Conservation (phyloP, 805 yeast genomes). For the Sugiyamaella smithiae region DNA sequence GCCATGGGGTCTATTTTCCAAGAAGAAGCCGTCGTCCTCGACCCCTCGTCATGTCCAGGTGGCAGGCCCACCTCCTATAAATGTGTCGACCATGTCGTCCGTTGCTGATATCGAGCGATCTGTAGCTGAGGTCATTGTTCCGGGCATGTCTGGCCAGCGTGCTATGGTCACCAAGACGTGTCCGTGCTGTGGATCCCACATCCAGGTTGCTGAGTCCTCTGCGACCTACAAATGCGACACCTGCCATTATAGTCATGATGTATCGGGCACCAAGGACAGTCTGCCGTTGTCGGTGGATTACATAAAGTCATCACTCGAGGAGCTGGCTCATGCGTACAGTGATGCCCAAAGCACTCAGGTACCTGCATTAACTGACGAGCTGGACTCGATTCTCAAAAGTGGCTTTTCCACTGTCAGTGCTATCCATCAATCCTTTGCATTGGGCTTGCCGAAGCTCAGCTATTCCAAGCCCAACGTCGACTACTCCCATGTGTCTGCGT, state of each 20-base stretch:
- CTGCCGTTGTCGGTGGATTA: slow-evolving; percentile 22
- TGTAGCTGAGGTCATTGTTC: slow-evolving; percentile 23
- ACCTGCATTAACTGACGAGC: slow-evolving; percentile 8
- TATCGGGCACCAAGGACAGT: not conserved
- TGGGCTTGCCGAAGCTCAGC: slow-evolving; percentile 33
- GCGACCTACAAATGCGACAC: slow-evolving; percentile 52
- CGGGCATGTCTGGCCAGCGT: slow-evolving; percentile 6
- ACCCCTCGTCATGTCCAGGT: not conserved
- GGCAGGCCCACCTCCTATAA: not conserved
- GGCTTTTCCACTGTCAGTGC: slow-evolving; percentile 48
- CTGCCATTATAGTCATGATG: slow-evolving; percentile 41
- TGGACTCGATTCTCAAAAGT: slow-evolving; percentile 46
- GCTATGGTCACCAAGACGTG: slow-evolving; percentile 23
- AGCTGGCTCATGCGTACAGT: not conserved
- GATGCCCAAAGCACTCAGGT: not conserved
- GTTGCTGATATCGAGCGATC: slow-evolving; percentile 22
- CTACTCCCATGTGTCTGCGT: slow-evolving; percentile 43
- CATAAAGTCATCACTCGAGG: slow-evolving; percentile 40
- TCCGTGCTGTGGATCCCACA: slow-evolving; percentile 31
- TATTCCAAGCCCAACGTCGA: slow-evolving; percentile 51
- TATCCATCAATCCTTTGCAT: slow-evolving; percentile 56
- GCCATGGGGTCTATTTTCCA: slow-evolving; percentile 5
- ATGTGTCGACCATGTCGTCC: slow-evolving; percentile 25
- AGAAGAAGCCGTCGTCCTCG: not conserved
- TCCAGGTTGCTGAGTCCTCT: slow-evolving; percentile 26